These are phyloP conservation scores for Pseudozyma sp. DNA, from an alignment of 1,284 basidiomycete species.

Conservation along the genomic window DNA sequence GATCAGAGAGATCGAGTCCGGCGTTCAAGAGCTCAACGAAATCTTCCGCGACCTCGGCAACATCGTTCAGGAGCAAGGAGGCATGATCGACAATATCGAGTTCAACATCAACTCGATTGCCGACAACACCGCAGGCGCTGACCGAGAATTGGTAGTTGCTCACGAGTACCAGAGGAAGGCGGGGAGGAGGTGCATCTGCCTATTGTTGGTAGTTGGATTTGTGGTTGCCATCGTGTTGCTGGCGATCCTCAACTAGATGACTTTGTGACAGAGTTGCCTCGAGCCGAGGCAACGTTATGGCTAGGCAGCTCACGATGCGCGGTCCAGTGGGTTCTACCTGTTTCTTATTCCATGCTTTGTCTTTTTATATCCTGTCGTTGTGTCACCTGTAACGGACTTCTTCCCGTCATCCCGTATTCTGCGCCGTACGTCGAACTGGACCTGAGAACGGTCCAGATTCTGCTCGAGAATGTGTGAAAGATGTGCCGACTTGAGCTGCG, in stretches of 20 bases:
- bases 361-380: slow-evolving; percentile 3
- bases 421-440: too few species aligned
- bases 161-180: slow-evolving; percentile 95
- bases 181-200: slow-evolving; percentile 86
- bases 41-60: slow-evolving; percentile 97
- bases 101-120: slow-evolving; percentile 90
- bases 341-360: background rate
- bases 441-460: too few species aligned
- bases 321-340: background rate
- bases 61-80: slow-evolving; percentile 92
- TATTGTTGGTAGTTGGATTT: slow-evolving; percentile 86
- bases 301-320: too few species aligned
- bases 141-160: slow-evolving; percentile 87
- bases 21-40: slow-evolving; percentile 95
- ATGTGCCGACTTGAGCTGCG: too few species aligned
- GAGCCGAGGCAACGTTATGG: too few species aligned
- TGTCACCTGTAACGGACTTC: slow-evolving; percentile 22
- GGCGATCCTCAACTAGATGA: slow-evolving; percentile 70
- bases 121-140: slow-evolving; percentile 84
- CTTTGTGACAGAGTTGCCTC: background rate
- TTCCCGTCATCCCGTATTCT: background rate
- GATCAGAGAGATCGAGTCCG: slow-evolving; percentile 95
- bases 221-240: slow-evolving; percentile 90
- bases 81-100: slow-evolving; percentile 97
- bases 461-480: too few species aligned